Base-by-base conservation (phyloP, 768 basidiomycete species). In the Leccinum broughii region DNA sequence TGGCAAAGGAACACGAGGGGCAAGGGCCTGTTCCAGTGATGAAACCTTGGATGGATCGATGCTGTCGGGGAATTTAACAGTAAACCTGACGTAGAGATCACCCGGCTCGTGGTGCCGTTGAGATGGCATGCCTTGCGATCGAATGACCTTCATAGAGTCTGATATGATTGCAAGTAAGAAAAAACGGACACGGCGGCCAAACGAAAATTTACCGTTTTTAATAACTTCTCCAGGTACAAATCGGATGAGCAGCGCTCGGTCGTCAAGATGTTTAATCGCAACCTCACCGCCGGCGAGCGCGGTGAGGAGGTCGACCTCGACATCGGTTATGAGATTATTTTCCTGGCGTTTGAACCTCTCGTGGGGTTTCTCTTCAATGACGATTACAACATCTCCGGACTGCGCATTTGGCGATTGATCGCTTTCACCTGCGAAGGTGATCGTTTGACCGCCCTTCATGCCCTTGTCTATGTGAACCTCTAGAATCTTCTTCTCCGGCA, bases 401-500 rank as follows among this genome's bases (percentile, higher is more conserved):
- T 92, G 84, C 48, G 92, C 87, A 14, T 82, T 88, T 1, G 96
- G 95, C 4, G 92, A 86, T 73, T 97, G 94, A 71, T 97, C 94
- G 66, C 91, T 93, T 78, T 96, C 95, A 51, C 95, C 95, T 56
- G 80, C 72, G 78, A 96, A 97, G 56, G 82, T 84, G 68, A 96
- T 90, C 0, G 91, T 93, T 76, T 96, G 92, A 11, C 93, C 93
- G 57, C 89, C 88, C 78, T 90, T 92, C 95, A 97, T 97, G 55
- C 95, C 95, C 81, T 93, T 95, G 83, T 98, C 95, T 81, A 98
- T 90, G 73, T 95, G 92, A 39, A 99, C 96, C 77, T 99, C 97
- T 70, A 98, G 79, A 62, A 98, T 88, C 79, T 98, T 98, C 77
- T 96, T 93, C 76, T 99, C 97, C 39, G 91, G 86, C 46, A 90